These are phyloP conservation scores for Melastoma candidum DNA, from an alignment of 441 rosid species.

Conservation along the genomic window DNA sequence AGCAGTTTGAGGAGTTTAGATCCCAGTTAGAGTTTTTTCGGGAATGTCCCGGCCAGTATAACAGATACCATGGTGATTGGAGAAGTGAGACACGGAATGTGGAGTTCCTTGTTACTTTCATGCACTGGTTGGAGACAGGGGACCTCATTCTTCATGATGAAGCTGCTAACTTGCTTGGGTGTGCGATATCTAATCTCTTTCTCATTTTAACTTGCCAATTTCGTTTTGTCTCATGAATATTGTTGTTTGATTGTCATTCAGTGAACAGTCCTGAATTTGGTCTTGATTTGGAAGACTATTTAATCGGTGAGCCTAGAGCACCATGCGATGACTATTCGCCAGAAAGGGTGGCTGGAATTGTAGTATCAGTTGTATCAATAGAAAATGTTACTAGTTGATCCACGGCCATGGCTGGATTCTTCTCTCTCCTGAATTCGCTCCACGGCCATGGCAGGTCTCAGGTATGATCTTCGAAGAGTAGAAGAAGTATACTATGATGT, in stretches of 20 bases:
- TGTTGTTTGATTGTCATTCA: conserved; percentile 26
- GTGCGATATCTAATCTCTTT: conserved; percentile 37
- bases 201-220: no score
- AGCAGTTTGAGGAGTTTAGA: conserved; percentile 72
- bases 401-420: no score
- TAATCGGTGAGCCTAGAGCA: conserved; percentile 43
- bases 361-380: neutral
- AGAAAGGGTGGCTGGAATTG: neutral
- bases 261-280: conserved; percentile 60
- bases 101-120: conserved; percentile 70
- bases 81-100: conserved; percentile 78
- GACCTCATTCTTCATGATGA: conserved; percentile 61
- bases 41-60: conserved; percentile 65
- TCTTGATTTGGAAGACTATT: conserved; percentile 86
- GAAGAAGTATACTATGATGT: no score
- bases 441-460: no score
- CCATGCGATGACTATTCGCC: no score
- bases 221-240: conserved; percentile 1
- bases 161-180: conserved; percentile 69
- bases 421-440: no score
- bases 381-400: no score
- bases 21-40: conserved; percentile 54
- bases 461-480: no score
- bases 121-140: conserved; percentile 90
- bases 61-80: conserved; percentile 97